phyloP scores from a whole-genome alignment of 257 asterid genomes.

The Verbena officinalis region DNA sequence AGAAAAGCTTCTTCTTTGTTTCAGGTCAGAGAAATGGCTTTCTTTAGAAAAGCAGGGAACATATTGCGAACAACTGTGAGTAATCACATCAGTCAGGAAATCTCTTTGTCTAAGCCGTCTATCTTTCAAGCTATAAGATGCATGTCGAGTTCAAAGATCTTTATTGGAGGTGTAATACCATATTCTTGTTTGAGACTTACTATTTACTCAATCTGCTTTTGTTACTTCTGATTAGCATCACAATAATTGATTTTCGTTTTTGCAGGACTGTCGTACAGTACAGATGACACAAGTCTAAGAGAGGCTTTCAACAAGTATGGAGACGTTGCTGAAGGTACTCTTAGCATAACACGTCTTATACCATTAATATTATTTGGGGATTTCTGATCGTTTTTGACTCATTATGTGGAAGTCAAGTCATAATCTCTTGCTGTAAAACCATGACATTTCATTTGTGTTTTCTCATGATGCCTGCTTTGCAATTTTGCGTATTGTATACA shows the following conservation, averaged over 20 bases:
- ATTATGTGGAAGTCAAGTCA: not conserved
- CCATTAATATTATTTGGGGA: not conserved
- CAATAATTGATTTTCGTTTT: constrained; percentile 19
- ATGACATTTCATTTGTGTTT: too few species aligned
- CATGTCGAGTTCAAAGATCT: constrained; percentile 82
- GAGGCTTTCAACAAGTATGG: constrained; percentile 77
- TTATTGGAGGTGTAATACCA: constrained; percentile 67
- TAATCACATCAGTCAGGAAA: constrained; percentile 45
- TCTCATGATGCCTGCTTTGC: too few species aligned
- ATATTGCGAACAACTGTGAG: constrained; percentile 49
- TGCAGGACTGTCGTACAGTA: constrained; percentile 72
- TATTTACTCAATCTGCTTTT: not conserved
- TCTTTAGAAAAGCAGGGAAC: constrained; percentile 67
- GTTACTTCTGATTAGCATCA: not conserved
- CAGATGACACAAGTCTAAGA: constrained; percentile 56
- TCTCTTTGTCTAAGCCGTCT: constrained; percentile 55
- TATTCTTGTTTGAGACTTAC: not conserved
- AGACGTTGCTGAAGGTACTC: constrained; percentile 73
- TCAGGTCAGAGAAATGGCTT: constrained; percentile 61
- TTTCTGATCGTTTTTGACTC: not conserved
- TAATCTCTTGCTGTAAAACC: too few species aligned
- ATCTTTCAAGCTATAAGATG: constrained; percentile 69
- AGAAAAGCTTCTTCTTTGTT: not conserved
- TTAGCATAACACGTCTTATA: not conserved
- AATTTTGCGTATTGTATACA: too few species aligned